phyloP scores from a whole-genome alignment of 73 alveolate species.

The Paramecium biaurelia region DNA sequence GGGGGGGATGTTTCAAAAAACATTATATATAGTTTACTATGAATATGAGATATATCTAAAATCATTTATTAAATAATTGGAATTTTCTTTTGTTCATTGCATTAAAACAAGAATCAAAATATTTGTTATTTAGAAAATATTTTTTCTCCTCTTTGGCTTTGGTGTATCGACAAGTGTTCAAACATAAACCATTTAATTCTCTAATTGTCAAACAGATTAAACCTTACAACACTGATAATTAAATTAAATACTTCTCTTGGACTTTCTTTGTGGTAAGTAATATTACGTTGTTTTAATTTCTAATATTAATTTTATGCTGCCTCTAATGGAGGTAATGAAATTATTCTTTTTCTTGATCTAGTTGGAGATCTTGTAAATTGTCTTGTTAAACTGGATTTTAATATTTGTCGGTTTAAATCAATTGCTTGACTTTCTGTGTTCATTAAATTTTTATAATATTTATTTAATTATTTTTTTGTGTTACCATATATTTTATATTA shows the following conservation, averaged over 20 bases:
- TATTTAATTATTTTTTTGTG: not conserved
- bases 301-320: not conserved
- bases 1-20: no score
- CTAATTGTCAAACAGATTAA: conserved; percentile 2
- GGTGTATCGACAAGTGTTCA: not conserved
- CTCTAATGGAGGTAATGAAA: not conserved
- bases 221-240: not conserved
- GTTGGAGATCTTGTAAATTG: not conserved
- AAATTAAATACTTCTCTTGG: not conserved
- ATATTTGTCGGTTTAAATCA: not conserved
- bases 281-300: not conserved
- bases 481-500: not conserved
- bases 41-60: not conserved
- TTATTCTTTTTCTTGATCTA: not conserved
- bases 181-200: conserved; percentile 13
- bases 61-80: not conserved
- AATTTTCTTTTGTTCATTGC: not conserved
- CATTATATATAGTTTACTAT: no score
- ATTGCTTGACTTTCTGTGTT: not conserved
- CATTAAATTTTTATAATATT: not conserved
- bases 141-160: not conserved
- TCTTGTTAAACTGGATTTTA: not conserved
- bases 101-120: not conserved
- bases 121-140: not conserved
- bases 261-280: not conserved